phyloP scores from a whole-genome alignment of 805 yeast species.

The Yarrowia deformans region DNA sequence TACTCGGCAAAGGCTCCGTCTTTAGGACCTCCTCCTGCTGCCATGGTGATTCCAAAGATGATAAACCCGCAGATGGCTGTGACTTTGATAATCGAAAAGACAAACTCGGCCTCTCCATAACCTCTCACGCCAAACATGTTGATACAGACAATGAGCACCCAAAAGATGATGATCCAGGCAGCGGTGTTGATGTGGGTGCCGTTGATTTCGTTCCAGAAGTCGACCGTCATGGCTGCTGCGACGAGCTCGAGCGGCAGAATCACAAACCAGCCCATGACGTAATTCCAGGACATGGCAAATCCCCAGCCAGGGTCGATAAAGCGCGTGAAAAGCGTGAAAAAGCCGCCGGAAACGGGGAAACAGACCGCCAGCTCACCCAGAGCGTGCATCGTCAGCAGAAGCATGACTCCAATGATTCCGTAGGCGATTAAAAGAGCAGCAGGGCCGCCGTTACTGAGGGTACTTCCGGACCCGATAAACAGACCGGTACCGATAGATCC shows the following conservation, averaged over 20 bases:
- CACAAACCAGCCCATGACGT: constrained; percentile 65
- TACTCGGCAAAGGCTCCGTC: constrained; percentile 6
- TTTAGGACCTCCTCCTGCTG: constrained; percentile 5
- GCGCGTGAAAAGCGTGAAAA: constrained; percentile 62
- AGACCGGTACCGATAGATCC: constrained; percentile 77
- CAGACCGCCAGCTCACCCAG: constrained; percentile 42
- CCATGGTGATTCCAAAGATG: constrained; percentile 21
- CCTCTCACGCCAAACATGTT: constrained; percentile 13
- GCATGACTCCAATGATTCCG: constrained; percentile 18
- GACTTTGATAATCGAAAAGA: constrained; percentile 8
- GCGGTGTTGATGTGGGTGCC: constrained; percentile 14
- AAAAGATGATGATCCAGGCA: constrained; percentile 25
- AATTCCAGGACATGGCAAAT: constrained; percentile 74
- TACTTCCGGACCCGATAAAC: constrained; percentile 50
- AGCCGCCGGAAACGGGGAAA: constrained; percentile 66
- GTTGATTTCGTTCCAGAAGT: constrained; percentile 27
- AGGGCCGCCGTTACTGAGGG: constrained; percentile 4
- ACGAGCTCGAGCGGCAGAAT: constrained; percentile 69
- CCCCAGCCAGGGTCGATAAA: constrained; percentile 69
- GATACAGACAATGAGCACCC: constrained; percentile 6
- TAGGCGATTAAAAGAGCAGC: constrained; percentile 10
- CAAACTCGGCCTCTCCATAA: constrained; percentile 26
- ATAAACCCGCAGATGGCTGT: constrained; percentile 14
- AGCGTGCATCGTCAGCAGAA: constrained; percentile 16
- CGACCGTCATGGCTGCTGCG: constrained; percentile 53